A percentile compares a stretch with the other conserved stretches of the same genome.
Conservation (phyloP, 1,139 yeast genomes). For the Pichia sp. region DNA sequence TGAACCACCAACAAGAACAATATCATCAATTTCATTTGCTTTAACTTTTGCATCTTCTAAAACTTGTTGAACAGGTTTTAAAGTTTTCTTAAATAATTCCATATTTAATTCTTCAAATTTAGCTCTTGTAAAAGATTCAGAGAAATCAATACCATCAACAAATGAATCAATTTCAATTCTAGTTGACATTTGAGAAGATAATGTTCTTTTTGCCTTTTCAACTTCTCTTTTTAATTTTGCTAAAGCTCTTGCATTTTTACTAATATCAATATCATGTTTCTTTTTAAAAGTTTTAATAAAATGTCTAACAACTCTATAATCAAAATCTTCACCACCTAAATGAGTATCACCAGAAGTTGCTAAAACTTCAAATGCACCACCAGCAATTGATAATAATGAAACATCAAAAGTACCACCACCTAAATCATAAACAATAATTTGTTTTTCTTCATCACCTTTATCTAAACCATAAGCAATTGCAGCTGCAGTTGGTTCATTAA, state of each 20-base stretch:
- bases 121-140: slow-evolving; percentile 89
- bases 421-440: slow-evolving; percentile 86
- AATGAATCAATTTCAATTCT: slow-evolving; percentile 93
- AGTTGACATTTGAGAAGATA: slow-evolving; percentile 84
- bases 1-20: slow-evolving; percentile 95
- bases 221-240: slow-evolving; percentile 93
- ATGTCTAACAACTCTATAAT: slow-evolving; percentile 81
- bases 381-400: slow-evolving; percentile 79
- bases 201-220: slow-evolving; percentile 93
- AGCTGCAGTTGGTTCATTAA: slow-evolving; percentile 98
- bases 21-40: slow-evolving; percentile 81
- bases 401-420: slow-evolving; percentile 98
- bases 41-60: slow-evolving; percentile 81
- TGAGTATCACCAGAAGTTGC: slow-evolving; percentile 96
- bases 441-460: slow-evolving; percentile 78
- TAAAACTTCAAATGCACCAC: slow-evolving; percentile 92
- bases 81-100: slow-evolving; percentile 80
- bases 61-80: slow-evolving; percentile 91
- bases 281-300: slow-evolving; percentile 81
- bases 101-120: slow-evolving; percentile 90
- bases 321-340: slow-evolving; percentile 97
- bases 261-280: slow-evolving; percentile 75
- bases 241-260: slow-evolving; percentile 70
- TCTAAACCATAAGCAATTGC: slow-evolving; percentile 97
- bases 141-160: slow-evolving; percentile 91